Evolutionary conservation across 306 rosid species (phyloP), one percentile per base, ranked within the genome.

Genomic region (Bauhinia variegata): DNA sequence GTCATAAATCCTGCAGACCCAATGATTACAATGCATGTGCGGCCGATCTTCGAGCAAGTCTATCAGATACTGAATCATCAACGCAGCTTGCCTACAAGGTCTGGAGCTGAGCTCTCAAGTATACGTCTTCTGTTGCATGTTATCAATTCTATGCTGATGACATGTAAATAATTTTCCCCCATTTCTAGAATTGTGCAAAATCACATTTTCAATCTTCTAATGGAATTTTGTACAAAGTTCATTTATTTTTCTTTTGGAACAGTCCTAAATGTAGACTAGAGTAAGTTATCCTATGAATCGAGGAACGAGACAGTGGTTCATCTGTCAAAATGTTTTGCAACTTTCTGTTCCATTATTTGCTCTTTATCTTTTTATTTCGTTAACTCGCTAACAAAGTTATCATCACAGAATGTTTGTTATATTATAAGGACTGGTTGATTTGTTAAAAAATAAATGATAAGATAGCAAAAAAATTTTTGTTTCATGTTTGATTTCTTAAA

Each of bases 11-110:
- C 97, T 0, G 60, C 74, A 0, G 88, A 91, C 74, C 89, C 88
- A 0, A 76, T 79, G 88, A 91, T 95, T n/a, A 60, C 92, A 1
- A 3, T 88, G 86, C 97, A 95, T 11, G 83, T 83, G 5, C 74
- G 99, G 41, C 91, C 96, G 4, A 74, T 95, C 76, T 95, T 88
- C 0, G 99, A 95, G 70, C 99, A 95, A 85, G 97, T 95, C 11
- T 95, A 86, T 74, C 91, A 85, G 76, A 95, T 95, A 67, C 77
- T 95, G 79, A 91, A 82, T 85, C 97, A 95, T 74, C 99, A 95
- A 47, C 95, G 96, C 3, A 79, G 56, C 83, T 47, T 83, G 79
- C 86, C 95, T 8, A 66, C 87, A 1, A 37, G 75, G 54, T 44
- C 78, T 2, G 83, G 89, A 9, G 41, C 83, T 2, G 99, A 95